A percentile compares a stretch with the other conserved stretches of the same genome.
phyloP scores from a whole-genome alignment of 1,139 yeast genomes.

The Suhomyces panamericanus region DNA sequence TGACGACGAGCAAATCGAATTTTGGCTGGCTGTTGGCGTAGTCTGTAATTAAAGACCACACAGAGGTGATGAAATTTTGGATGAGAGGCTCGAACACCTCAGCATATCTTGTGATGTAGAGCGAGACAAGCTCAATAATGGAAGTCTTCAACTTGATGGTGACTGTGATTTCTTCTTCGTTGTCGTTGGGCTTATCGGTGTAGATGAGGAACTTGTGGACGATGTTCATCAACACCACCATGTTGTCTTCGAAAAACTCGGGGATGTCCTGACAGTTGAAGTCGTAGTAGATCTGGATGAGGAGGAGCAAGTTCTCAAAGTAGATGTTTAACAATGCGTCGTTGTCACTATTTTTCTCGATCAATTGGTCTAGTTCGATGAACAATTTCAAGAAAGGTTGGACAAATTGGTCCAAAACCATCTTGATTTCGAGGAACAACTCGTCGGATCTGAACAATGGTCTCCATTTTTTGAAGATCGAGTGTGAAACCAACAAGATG shows the following conservation, averaged over 20 bases:
- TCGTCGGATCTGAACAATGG: conserved; percentile 91
- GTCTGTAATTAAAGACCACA: conserved; percentile 75
- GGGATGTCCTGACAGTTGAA: conserved; percentile 97
- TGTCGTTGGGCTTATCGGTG: conserved; percentile 44
- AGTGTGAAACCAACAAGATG: conserved; percentile 87
- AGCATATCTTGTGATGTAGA: conserved; percentile 88
- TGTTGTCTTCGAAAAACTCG: conserved; percentile 92
- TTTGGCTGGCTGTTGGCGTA: conserved; percentile 67
- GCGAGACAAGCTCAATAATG: conserved; percentile 79
- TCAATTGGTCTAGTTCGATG: conserved; percentile 63
- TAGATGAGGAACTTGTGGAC: conserved; percentile 78
- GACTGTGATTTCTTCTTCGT: conserved; percentile 72
- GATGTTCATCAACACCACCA: conserved; percentile 73
- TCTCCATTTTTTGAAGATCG: conserved; percentile 96
- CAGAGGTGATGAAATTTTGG: conserved; percentile 73
- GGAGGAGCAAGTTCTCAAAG: conserved; percentile 69
- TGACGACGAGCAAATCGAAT: conserved; percentile 81
- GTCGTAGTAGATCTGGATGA: conserved; percentile 84
- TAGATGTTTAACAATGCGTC: conserved; percentile 52
- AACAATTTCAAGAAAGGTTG: conserved; percentile 73
- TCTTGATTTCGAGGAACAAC: conserved; percentile 79
- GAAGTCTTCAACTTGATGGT: conserved; percentile 76
- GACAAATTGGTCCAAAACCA: conserved; percentile 85
- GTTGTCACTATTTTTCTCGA: conserved; percentile 48
- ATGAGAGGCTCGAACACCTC: conserved; percentile 82